Evolutionary conservation across 2,329 filamentous ascomycete species (phyloP), one percentile per base, ranked within the genome.

Genomic region (Hypoxylon sp.): DNA sequence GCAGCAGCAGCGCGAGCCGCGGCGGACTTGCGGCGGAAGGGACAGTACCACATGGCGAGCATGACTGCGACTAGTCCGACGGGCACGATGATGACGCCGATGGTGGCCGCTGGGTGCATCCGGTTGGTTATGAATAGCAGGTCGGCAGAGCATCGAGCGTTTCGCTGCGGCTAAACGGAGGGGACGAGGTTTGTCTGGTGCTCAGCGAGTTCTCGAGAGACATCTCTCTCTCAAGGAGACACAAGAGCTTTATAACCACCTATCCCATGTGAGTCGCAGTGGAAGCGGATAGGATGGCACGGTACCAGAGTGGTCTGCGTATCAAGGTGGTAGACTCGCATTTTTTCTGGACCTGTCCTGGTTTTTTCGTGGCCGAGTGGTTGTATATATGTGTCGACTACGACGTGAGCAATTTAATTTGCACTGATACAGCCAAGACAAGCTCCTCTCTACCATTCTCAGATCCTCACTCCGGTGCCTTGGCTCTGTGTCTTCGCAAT

Each of bases 341-440:
- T 40, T 53, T 56, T 47, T 53, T 56, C 43, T 43, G 40, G 47
- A 51, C 41, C 43, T 55, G 9, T 47, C 52, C 51, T 35, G 42
- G 48, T 9, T 21, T 62, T 58, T 56, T 48, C 31, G 15, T 15
- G 29, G 27, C 51, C 51, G 49, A 45, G 37, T 42, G 45, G 55
- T 56, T 48, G 46, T 48, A 47, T 50, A 47, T 50, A 45, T 38
- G 45, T 47, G 55, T 46, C 26, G 38, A 9, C 21, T 56, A 41
- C 59, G 31, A 59, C 55, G 55, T 60, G 51, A 54, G 52, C 48
- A 60, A n/a, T 54, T 59, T 48, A 54, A 62, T 53, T 56, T 62
- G 48, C 46, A 18, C 18, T 45, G 45, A 56, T 60, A 62, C 48
- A 37, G 59, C 55, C 55, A 59, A 59, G 45, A 37, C 56, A 45